Conservation (phyloP, 108 stramenopile species). For the Cyclotella sp. region DNA sequence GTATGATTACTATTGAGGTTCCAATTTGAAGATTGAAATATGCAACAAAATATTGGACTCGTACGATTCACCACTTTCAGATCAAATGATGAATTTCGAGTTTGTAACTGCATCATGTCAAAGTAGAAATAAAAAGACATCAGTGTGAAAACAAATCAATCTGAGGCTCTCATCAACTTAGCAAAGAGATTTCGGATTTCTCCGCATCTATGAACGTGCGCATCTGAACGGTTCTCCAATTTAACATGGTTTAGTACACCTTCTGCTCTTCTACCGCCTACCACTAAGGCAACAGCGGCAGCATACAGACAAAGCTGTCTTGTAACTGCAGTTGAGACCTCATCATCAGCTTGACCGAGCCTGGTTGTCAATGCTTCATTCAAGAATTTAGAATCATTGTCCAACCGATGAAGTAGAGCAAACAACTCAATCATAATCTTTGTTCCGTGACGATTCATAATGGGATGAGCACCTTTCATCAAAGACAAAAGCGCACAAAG, state of each 20-base stretch:
- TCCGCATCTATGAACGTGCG: slow-evolving; percentile 14
- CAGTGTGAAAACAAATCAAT: too few species aligned
- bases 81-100: too few species aligned
- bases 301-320: slow-evolving; percentile 35
- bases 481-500: slow-evolving; percentile 58
- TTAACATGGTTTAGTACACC: slow-evolving; percentile 41
- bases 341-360: background rate
- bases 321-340: slow-evolving; percentile 21
- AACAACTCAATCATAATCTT: slow-evolving; percentile 69
- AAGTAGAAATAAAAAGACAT: too few species aligned
- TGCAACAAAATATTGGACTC: too few species aligned
- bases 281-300: slow-evolving; percentile 51
- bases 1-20: too few species aligned
- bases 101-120: too few species aligned
- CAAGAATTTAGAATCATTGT: slow-evolving; percentile 30
- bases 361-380: slow-evolving; percentile 23
- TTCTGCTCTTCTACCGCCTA: slow-evolving; percentile 51
- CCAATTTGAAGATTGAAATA: too few species aligned
- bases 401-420: slow-evolving; percentile 34
- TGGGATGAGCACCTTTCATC: slow-evolving; percentile 66
- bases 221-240: slow-evolving; percentile 1
- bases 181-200: slow-evolving; percentile 13
- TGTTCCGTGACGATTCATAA: slow-evolving; percentile 68
- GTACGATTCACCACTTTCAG: too few species aligned
- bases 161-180: background rate